Conservation (phyloP, 1,139 yeast genomes). For the Wickerhamiella infanticola region DNA sequence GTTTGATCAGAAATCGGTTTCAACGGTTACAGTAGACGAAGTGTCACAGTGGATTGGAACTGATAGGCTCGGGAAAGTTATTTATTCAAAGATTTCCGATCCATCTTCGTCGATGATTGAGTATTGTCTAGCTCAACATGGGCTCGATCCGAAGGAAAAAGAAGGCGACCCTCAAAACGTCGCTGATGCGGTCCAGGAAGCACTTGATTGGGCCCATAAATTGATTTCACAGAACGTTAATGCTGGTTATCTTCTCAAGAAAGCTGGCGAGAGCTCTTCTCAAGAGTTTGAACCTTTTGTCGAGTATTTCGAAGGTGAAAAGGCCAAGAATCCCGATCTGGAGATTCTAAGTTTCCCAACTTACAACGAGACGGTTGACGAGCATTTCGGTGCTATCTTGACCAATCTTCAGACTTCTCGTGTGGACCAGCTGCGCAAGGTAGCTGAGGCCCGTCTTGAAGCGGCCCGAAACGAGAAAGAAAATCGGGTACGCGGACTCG, state of each 20-base stretch:
- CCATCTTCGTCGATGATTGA: constrained; percentile 67
- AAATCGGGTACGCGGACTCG: constrained; percentile 52
- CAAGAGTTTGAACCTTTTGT: constrained; percentile 81
- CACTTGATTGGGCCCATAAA: constrained; percentile 29
- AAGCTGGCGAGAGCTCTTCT: constrained; percentile 36
- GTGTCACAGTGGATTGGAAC: constrained; percentile 35
- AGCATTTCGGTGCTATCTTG: constrained; percentile 71
- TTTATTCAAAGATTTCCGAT: constrained; percentile 55
- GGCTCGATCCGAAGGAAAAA: constrained; percentile 25
- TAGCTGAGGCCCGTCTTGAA: constrained; percentile 58
- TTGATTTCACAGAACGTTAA: constrained; percentile 20
- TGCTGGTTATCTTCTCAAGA: constrained; percentile 53
- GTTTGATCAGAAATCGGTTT: constrained; percentile 1
- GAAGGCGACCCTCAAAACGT: constrained; percentile 20
- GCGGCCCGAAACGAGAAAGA: constrained; percentile 62
- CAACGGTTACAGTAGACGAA: constrained; percentile 22
- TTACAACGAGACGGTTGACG: constrained; percentile 69
- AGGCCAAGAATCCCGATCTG: constrained; percentile 1
- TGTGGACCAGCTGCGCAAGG: constrained; percentile 60
- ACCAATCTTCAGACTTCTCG: constrained; percentile 59
- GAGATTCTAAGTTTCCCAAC: constrained; percentile 28
- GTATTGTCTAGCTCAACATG: constrained; percentile 34
- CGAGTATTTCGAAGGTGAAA: constrained; percentile 19
- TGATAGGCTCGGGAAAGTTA: constrained; percentile 41
- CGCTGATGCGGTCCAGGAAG: constrained; percentile 32